A percentile compares a stretch with the other conserved stretches of the same genome.
Conservation (phyloP, 768 basidiomycete genomes). For the Naganishia kalamii region DNA sequence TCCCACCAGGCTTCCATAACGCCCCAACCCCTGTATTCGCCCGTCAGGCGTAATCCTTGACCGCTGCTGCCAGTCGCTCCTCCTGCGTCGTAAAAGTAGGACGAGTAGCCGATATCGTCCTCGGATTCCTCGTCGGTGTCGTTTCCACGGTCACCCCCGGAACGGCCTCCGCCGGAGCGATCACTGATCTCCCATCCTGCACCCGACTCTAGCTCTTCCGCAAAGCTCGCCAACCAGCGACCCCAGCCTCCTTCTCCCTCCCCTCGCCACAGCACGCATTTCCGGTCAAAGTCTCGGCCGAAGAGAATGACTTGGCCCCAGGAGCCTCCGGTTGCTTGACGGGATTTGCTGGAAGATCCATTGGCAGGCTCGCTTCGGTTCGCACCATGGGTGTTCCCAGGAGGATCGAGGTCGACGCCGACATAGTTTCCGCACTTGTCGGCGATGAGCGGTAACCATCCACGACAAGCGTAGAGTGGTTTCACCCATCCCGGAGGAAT, state of each 20-base stretch:
- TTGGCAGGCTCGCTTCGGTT: slow-evolving; percentile 1
- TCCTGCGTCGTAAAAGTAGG: slow-evolving; percentile 38
- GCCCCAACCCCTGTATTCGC: slow-evolving; percentile 86
- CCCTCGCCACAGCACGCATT: slow-evolving; percentile 88
- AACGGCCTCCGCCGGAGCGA: slow-evolving; percentile 47
- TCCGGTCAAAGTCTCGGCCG: slow-evolving; percentile 97
- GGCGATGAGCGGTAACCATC: slow-evolving; percentile 91
- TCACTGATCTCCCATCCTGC: slow-evolving; percentile 71
- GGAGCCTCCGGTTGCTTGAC: slow-evolving; percentile 54
- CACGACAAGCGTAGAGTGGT: slow-evolving; percentile 80
- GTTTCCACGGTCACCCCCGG: slow-evolving; percentile 18
- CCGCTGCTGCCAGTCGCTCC: slow-evolving; percentile 52
- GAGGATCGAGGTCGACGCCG: slow-evolving; percentile 85
- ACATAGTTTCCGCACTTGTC: slow-evolving; percentile 96
- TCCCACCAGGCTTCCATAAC: slow-evolving; percentile 92
- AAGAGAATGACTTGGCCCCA: slow-evolving; percentile 94
- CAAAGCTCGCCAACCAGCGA: slow-evolving; percentile 82
- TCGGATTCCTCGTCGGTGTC: slow-evolving; percentile 38
- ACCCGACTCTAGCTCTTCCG: slow-evolving; percentile 82
- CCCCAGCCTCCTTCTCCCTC: slow-evolving; percentile 92
- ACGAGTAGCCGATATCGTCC: slow-evolving; percentile 44
- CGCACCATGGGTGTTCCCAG: slow-evolving; percentile 18
- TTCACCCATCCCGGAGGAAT: slow-evolving; percentile 86
- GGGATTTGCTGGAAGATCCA: slow-evolving; percentile 36
- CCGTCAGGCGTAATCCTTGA: slow-evolving; percentile 66